Base-by-base conservation (phyloP, 441 rosid species). In the Rhodomyrtus psidioides region DNA sequence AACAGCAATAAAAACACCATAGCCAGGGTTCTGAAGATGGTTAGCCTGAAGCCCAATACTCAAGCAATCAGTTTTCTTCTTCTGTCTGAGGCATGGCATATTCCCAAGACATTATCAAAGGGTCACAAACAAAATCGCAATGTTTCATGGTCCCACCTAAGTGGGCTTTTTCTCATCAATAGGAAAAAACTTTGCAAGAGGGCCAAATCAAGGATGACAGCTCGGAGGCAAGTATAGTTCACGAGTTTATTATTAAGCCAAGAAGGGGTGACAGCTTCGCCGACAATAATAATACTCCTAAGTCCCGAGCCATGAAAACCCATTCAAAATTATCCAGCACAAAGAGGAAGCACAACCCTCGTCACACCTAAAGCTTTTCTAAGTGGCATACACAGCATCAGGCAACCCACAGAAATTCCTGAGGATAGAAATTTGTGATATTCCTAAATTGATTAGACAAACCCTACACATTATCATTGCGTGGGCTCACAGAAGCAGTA, bases 11-110 rank as follows among this genome's bases (percentile, higher is more conserved):
- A 95, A 95, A 84, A 94, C 95, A 91, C 98, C 95, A 91, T 92
- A 98, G 3, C 94, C 90, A 82, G 97, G 89, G 86, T 86, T 90
- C 15, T 89, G 86, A 85, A 90, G 92, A 57, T 90, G 95, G 86
- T 85, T 90, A 86, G 95, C 91, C 87, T 89, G 92, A 86, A 91
- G 83, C 74, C 94, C 96, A 60, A 91, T 87, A 44, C 89, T 83
- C 59, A 90, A 94, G 70, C 93, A 83, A 87, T 97, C 98, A 53
- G 92, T 87, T 91, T 92, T 98, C 89, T 92, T 95, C n/a, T 85
- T 95, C 98, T 49, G 95, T 82, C 90, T 96, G 98, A 82, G 99
- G 99, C 91, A 92, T 96, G 82, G 99, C 98, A 87, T 34, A 49
- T 62, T 76, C 34, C 87, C 28, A 60, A 16, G 27, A 82, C 58